These are phyloP conservation scores for Tricholoma sp. DNA, from an alignment of 768 basidiomycete species.

Conservation along the genomic window DNA sequence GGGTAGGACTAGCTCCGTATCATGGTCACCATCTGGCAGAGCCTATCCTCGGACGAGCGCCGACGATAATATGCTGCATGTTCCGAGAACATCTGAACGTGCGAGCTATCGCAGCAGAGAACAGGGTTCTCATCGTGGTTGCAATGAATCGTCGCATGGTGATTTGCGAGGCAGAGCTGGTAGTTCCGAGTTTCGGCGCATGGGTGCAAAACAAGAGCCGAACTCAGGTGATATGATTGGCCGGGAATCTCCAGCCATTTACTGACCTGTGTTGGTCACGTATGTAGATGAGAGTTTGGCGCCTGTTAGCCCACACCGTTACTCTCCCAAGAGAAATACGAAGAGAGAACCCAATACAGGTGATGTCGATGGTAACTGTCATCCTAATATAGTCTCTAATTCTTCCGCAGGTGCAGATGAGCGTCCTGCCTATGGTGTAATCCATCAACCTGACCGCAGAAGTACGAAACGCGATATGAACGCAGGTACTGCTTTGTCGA, in stretches of 20 bases:
- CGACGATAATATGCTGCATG: background rate
- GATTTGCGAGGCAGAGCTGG: background rate
- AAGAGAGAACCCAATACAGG: background rate
- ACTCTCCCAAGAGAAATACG: background rate
- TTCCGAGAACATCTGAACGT: background rate
- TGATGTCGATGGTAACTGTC: background rate
- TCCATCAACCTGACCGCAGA: background rate
- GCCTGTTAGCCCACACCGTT: background rate
- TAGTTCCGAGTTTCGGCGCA: background rate
- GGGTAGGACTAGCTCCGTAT: conserved; percentile 16
- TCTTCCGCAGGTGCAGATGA: background rate
- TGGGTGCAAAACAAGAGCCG: background rate
- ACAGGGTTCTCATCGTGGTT: background rate
- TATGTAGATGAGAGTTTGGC: background rate
- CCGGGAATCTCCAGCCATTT: background rate
- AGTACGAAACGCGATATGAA: background rate
- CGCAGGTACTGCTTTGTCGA: background rate
- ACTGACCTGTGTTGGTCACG: background rate
- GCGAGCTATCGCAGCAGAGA: conserved; percentile 4
- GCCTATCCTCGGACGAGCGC: conserved; percentile 11
- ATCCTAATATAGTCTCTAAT: background rate
- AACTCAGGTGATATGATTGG: background rate
- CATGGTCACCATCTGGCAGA: conserved; percentile 33
- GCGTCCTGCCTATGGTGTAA: background rate
- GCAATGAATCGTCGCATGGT: background rate